Percentiles rank a stretch among this genome's conserved stretches.
These are phyloP conservation scores for Penicillium freii DNA, from an alignment of 2,329 filamentous ascomycete genomes.

Conservation along the genomic window DNA sequence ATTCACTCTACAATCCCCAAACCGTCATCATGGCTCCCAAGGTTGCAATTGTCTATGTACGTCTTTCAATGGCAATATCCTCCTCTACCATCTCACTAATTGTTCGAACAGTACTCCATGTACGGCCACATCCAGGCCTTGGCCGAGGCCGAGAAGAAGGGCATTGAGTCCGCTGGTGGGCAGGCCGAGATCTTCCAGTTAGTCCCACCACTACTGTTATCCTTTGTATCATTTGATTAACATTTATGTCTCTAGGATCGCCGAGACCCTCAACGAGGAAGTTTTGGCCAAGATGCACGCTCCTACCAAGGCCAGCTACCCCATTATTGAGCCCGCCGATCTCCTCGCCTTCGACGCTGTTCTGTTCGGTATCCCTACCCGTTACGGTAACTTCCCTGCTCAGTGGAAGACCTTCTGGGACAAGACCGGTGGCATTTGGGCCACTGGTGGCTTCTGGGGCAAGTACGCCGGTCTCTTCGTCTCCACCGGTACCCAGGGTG, in stretches of 20 bases:
- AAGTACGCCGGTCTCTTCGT: constrained; percentile 93
- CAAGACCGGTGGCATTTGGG: constrained; percentile 82
- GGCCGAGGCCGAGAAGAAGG: constrained; percentile 86
- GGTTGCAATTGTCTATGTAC: constrained; percentile 84
- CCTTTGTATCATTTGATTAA: constrained; percentile 7
- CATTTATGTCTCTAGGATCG: constrained; percentile 52
- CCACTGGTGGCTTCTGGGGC: constrained; percentile 70
- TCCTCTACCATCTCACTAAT: constrained; percentile 15
- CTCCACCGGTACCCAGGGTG: constrained; percentile 77
- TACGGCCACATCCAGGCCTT: constrained; percentile 85
- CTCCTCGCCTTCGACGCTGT: constrained; percentile 81
- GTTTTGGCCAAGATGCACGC: constrained; percentile 90
- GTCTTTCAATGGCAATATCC: constrained; percentile 36
- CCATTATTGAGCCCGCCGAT: constrained; percentile 58
- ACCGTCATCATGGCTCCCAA: constrained; percentile 74
- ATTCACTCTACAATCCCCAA: constrained; percentile 5
- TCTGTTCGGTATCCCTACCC: constrained; percentile 90
- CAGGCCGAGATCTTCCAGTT: constrained; percentile 78
- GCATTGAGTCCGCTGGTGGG: constrained; percentile 84
- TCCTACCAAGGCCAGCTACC: constrained; percentile 68
- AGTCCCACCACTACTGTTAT: constrained; percentile 23
- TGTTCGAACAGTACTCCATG: constrained; percentile 72
- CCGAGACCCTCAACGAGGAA: constrained; percentile 82
- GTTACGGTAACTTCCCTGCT: constrained; percentile 94
- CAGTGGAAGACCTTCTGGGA: constrained; percentile 92